Evolutionary conservation across 495 filamentous ascomycete genomes (phyloP).

Genomic region (Podospora appendiculata): DNA sequence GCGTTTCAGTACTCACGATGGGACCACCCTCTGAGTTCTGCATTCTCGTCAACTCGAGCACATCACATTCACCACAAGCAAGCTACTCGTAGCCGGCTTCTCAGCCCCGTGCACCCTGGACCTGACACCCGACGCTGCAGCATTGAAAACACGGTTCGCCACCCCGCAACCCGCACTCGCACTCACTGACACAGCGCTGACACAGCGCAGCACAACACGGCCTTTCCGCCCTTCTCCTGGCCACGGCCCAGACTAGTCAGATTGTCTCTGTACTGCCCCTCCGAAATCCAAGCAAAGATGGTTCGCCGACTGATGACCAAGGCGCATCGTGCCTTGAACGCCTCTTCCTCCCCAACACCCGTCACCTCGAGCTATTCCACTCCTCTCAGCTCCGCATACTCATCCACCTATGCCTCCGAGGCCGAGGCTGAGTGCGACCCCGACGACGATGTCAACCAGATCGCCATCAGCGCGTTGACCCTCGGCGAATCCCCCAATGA

Average conservation of each 20-base stretch:
- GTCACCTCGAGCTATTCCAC: constrained; percentile 24
- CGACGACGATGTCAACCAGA: constrained; percentile 26
- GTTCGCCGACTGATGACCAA: constrained; percentile 20
- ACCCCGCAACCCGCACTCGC: neutral
- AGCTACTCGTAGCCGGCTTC: neutral
- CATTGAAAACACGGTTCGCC: neutral
- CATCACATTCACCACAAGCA: neutral
- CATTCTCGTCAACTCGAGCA: constrained; percentile 13
- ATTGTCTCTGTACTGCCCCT: no score
- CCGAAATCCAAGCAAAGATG: constrained; percentile 18
- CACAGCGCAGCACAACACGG: no score
- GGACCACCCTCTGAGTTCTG: constrained; percentile 40
- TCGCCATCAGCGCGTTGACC: constrained; percentile 25
- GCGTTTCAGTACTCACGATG: constrained; percentile 34
- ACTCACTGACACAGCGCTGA: no score
- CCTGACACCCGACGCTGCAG: neutral
- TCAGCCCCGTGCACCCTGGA: neutral
- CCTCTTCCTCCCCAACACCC: constrained; percentile 19
- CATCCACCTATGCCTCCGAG: constrained; percentile 38
- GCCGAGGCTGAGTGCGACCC: constrained; percentile 32
- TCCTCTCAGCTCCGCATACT: constrained; percentile 29
- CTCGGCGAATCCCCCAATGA: constrained; percentile 12
- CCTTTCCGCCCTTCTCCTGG: neutral
- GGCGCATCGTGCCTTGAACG: constrained; percentile 20
- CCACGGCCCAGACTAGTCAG: neutral